Percentiles rank a stretch among this genome's conserved stretches.
Conservation (phyloP, 441 rosid genomes). For the Populus hybrid region DNA sequence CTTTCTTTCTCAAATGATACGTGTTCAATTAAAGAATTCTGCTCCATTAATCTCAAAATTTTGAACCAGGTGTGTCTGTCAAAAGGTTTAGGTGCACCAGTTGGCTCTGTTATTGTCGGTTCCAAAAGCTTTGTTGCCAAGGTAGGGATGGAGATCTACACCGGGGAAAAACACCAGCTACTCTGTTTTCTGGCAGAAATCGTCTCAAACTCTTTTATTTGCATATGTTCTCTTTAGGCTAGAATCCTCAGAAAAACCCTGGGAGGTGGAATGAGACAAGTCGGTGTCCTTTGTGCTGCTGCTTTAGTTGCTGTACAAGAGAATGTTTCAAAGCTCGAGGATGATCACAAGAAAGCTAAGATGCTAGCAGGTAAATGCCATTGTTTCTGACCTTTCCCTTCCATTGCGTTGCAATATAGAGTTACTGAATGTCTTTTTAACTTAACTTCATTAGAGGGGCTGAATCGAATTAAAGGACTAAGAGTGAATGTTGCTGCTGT, state of each 20-base stretch:
- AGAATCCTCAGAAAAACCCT: slow-evolving; percentile 79
- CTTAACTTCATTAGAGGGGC: slow-evolving; percentile 49
- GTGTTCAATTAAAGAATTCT: neutral
- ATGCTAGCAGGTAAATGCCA: slow-evolving; percentile 59
- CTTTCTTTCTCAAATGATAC: neutral
- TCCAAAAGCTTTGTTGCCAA: slow-evolving; percentile 67
- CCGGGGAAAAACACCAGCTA: neutral
- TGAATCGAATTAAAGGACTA: slow-evolving; percentile 69
- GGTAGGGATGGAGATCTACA: slow-evolving; percentile 33
- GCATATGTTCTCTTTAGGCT: slow-evolving; percentile 41
- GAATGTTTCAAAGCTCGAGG: slow-evolving; percentile 58
- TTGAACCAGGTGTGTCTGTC: slow-evolving; percentile 73
- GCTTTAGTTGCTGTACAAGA: slow-evolving; percentile 78
- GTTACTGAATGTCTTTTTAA: slow-evolving; percentile 1
- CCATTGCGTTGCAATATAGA: neutral
- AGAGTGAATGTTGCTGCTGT: slow-evolving; percentile 59
- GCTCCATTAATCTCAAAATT: slow-evolving; percentile 9
- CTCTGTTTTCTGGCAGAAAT: neutral
- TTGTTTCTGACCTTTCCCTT: neutral
- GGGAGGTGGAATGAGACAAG: slow-evolving; percentile 97
- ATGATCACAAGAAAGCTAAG: slow-evolving; percentile 80
- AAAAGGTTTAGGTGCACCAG: slow-evolving; percentile 92
- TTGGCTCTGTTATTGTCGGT: slow-evolving; percentile 86
- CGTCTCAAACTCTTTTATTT: neutral
- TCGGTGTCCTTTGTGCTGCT: slow-evolving; percentile 78